Evolutionary conservation across 257 asterid genomes (phyloP), one percentile per base, ranked within the genome.

Genomic region (Primulina huaijiensis): DNA sequence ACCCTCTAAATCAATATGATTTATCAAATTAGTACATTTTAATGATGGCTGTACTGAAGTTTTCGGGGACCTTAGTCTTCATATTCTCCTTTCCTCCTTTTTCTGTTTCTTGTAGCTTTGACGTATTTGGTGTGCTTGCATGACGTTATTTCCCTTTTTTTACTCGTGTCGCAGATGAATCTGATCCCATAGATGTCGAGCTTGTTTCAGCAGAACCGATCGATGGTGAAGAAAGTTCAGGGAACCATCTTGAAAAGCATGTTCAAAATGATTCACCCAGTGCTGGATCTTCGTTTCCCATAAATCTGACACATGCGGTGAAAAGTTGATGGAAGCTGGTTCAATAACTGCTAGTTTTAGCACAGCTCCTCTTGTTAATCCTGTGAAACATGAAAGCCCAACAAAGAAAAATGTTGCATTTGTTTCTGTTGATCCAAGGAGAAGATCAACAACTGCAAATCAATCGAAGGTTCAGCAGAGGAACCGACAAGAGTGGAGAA

Each of bases 331-430:
- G 7, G 80, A 50, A 69, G 76, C 60, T 43, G 69, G 23, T 21
- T 71, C 65, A 14, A 56, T 17, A 21, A 62, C 55, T 40, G 46
- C 59, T 71, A 60, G 52, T 70, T 61, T 78, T 40, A 72, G 73
- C 59, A 33, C 77, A 38, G 35, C 83, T 57, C 72, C 62, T 7
- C 17, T 2, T 59, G 62, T 73, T 37, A 57, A 30, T 30, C 79
- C 80, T 21, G 64, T 67, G 40, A 78, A 79, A 60, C 75, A 62
- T 65, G 80, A 63, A 72, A 71, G 60, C 17, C 72, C 59, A 38
- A 70, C 80, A 2, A 79, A 75, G 75, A 78, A 76, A 62, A 82
- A 70, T 71, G 97, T 90, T 23, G 97, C 98, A 0, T 92, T 90
- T 72, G 78, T 92, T 33, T 69, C 96, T 0, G 81, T 90, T 65